phyloP scores from a whole-genome alignment of 352 stramenopile genomes.

The Peronosclerospora sorghi region DNA sequence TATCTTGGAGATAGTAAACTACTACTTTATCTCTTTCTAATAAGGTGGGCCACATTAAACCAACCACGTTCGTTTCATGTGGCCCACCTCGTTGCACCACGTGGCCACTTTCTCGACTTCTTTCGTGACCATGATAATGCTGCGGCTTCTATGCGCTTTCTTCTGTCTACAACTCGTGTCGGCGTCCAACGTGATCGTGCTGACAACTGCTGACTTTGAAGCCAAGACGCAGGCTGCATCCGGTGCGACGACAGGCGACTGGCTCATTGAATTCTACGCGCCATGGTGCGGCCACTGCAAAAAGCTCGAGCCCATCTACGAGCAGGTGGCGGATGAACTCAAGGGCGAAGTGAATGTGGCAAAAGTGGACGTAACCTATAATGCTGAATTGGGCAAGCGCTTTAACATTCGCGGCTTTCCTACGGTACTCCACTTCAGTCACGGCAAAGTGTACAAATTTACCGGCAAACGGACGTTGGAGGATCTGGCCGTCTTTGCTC shows the following conservation, averaged over 20 bases:
- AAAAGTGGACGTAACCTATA: constrained; percentile 81
- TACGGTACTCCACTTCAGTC: constrained; percentile 65
- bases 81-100: too few relatives aligned
- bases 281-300: constrained; percentile 82
- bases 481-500: constrained; percentile 47
- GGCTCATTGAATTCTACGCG: constrained; percentile 82
- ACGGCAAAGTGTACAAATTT: constrained; percentile 76
- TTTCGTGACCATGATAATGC: constrained; percentile 9
- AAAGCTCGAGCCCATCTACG: constrained; percentile 65
- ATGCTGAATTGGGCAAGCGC: constrained; percentile 64
- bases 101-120: constrained; percentile 1
- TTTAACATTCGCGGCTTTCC: constrained; percentile 78
- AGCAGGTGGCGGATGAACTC: constrained; percentile 75
- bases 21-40: too few relatives aligned
- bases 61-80: too few relatives aligned
- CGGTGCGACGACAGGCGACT: constrained; percentile 87
- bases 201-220: constrained; percentile 76
- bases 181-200: constrained; percentile 46
- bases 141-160: constrained; percentile 15
- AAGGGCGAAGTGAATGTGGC: constrained; percentile 83
- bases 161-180: constrained; percentile 8
- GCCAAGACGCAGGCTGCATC: constrained; percentile 84
- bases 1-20: too few relatives aligned
- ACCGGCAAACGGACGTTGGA: constrained; percentile 40
- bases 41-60: too few relatives aligned